phyloP scores from a whole-genome alignment of 768 basidiomycete genomes.

The Piloderma croceum region DNA sequence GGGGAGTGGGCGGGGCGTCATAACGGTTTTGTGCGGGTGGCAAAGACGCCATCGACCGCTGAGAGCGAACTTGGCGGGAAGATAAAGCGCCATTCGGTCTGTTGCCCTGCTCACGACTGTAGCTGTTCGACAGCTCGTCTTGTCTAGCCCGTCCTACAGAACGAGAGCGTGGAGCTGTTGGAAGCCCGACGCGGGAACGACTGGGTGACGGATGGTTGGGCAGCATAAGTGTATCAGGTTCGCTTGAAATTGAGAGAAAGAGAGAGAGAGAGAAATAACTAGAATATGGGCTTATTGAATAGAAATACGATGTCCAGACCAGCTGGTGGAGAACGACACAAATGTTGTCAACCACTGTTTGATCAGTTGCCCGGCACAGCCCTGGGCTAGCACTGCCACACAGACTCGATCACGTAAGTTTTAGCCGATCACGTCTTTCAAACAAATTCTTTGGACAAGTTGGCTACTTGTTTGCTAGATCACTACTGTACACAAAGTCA shows the following conservation, averaged over 20 bases:
- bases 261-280: too few relatives aligned
- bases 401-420: neutral
- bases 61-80: slow-evolving; percentile 18
- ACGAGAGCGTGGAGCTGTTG: slow-evolving; percentile 35
- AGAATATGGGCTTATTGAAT: too few relatives aligned
- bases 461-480: too few relatives aligned
- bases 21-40: neutral
- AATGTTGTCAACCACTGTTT: neutral
- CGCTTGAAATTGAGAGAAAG: too few relatives aligned
- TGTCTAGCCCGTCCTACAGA: slow-evolving; percentile 14
- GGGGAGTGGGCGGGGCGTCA: slow-evolving; percentile 5
- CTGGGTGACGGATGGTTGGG: slow-evolving; percentile 18
- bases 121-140: neutral
- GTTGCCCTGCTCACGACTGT: neutral
- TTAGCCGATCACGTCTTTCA: neutral
- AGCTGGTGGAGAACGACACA: too few relatives aligned
- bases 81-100: neutral
- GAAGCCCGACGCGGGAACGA: slow-evolving; percentile 27
- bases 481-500: too few relatives aligned
- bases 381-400: neutral
- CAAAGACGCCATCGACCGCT: slow-evolving; percentile 18
- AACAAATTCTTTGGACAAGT: too few relatives aligned
- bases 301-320: too few relatives aligned
- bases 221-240: slow-evolving; percentile 8
- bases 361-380: neutral